phyloP scores from a whole-genome alignment of 2,329 filamentous ascomycete genomes.

The Penicillium palitans region DNA sequence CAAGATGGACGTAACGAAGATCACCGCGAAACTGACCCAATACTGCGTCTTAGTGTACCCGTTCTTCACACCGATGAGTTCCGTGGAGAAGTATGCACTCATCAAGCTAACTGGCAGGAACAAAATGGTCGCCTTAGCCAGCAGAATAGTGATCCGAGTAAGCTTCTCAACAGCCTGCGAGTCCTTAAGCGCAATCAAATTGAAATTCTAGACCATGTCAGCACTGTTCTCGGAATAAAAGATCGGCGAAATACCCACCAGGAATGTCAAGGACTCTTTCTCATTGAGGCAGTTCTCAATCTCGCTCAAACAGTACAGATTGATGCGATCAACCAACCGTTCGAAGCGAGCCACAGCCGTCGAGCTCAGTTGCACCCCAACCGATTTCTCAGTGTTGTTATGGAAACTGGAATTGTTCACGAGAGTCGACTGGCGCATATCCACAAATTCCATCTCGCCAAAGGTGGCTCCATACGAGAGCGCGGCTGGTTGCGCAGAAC shows the following conservation, averaged over 20 bases:
- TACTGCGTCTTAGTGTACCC: constrained; percentile 64
- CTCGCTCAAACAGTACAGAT: constrained; percentile 62
- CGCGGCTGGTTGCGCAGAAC: constrained; percentile 21
- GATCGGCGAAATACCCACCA: constrained; percentile 49
- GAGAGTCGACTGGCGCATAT: constrained; percentile 40
- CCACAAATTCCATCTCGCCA: constrained; percentile 35
- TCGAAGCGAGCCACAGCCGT: constrained; percentile 61
- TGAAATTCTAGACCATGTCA: constrained; percentile 63
- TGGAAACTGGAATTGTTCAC: constrained; percentile 26
- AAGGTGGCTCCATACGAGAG: constrained; percentile 25
- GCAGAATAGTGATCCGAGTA: constrained; percentile 68
- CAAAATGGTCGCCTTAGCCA: constrained; percentile 73
- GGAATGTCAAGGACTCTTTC: constrained; percentile 68
- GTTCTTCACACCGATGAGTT: constrained; percentile 58
- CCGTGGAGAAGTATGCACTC: constrained; percentile 71
- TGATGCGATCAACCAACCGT: constrained; percentile 60
- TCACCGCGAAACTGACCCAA: constrained; percentile 67
- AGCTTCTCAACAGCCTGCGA: constrained; percentile 70
- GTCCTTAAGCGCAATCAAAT: constrained; percentile 73
- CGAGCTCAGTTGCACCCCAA: constrained; percentile 45
- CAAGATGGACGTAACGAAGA: constrained; percentile 61
- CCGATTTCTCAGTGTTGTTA: constrained; percentile 26
- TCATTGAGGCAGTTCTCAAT: constrained; percentile 66
- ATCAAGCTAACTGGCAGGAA: constrained; percentile 74
- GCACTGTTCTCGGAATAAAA: neutral